These are phyloP conservation scores for Quercus lobata DNA, from an alignment of 331 rosid species.

Conservation along the genomic window DNA sequence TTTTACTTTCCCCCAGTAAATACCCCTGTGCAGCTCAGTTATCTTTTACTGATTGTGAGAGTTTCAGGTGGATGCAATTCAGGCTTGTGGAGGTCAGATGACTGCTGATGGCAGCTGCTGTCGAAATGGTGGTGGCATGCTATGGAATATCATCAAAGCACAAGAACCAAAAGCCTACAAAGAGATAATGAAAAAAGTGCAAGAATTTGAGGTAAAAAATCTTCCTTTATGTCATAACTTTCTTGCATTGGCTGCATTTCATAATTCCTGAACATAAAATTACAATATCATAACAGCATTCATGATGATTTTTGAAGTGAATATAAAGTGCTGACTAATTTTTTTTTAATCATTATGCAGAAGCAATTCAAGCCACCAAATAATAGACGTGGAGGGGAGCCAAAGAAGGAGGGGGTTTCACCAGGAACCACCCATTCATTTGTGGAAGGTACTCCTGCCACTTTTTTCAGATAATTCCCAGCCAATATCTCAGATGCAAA, in stretches of 20 bases:
- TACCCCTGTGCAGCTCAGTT: too few species aligned
- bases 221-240: neutral
- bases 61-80: too few species aligned
- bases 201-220: constrained; percentile 67
- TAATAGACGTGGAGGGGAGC: constrained; percentile 18
- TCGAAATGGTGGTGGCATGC: constrained; percentile 80
- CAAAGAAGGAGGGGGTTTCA: constrained; percentile 37
- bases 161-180: constrained; percentile 76
- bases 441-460: neutral
- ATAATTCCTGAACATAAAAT: neutral
- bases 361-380: too few species aligned
- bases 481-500: constrained; percentile 15
- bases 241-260: neutral
- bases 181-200: constrained; percentile 86
- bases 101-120: constrained; percentile 68
- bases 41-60: too few species aligned
- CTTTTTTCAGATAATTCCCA: constrained; percentile 13
- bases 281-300: neutral
- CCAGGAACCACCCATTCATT: constrained; percentile 9
- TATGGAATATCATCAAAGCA: constrained; percentile 77
- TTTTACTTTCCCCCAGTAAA: too few species aligned
- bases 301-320: neutral
- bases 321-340: neutral
- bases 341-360: too few species aligned
- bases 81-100: constrained; percentile 80